Conservation (phyloP, 164 flowering plant species). For the Berberis vulgaris region DNA sequence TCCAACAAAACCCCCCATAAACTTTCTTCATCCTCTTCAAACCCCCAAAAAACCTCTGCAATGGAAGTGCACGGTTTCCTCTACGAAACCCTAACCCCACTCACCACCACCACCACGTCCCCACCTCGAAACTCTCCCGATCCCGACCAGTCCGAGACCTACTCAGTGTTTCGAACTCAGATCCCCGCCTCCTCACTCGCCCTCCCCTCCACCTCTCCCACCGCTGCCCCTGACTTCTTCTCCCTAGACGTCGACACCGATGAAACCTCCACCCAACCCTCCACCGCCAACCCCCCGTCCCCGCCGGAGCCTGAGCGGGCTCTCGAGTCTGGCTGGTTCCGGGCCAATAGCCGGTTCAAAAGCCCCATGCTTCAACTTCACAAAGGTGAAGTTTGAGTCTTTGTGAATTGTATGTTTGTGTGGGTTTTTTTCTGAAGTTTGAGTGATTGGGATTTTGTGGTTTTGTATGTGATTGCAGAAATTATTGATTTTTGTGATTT, state of each 20-base stretch:
- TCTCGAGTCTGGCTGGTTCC: conserved; percentile 79
- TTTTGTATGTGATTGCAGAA: conserved; percentile 36
- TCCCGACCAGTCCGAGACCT: conserved; percentile 10
- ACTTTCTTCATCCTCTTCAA: neutral
- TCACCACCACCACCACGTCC: conserved; percentile 10
- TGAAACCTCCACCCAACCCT: conserved; percentile 1
- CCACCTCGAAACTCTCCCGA: neutral
- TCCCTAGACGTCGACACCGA: conserved; percentile 47
- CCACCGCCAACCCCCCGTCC: conserved; percentile 5
- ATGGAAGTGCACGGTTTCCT: conserved; percentile 4
- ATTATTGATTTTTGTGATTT: conserved; percentile 89
- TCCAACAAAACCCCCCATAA: too few species aligned
- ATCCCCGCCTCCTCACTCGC: conserved; percentile 27
- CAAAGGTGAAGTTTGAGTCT: conserved; percentile 42
- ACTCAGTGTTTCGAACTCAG: conserved; percentile 53
- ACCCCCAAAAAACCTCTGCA: neutral
- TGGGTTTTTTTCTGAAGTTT: neutral
- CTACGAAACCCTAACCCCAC: conserved; percentile 26
- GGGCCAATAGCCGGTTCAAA: conserved; percentile 42
- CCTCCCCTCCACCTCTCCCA: conserved; percentile 8
- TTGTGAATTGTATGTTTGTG: neutral
- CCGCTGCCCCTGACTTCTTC: conserved; percentile 57
- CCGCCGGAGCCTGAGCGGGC: conserved; percentile 17
- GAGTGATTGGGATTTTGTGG: neutral
- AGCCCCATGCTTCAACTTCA: conserved; percentile 96